Evolutionary conservation across 495 filamentous ascomycete species (phyloP).

Genomic region (Xylaria cubensis): DNA sequence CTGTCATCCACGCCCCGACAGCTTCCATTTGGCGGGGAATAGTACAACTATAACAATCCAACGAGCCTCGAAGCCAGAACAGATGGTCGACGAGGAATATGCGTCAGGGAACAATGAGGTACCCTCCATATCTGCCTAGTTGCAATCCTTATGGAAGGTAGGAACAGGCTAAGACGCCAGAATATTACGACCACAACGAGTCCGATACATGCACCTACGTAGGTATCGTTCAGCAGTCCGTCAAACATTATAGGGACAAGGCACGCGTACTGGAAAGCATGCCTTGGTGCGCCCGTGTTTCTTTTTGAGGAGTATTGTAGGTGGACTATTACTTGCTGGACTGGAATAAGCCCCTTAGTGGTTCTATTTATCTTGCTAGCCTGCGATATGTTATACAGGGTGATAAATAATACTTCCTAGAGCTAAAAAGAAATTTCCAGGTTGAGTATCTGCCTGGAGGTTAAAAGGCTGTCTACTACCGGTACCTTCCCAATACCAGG

Average conservation of each 20-base stretch:
- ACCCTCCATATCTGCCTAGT: neutral
- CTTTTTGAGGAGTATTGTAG: too few species aligned
- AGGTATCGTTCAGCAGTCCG: neutral
- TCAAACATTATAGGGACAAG: neutral
- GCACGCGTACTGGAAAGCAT: neutral
- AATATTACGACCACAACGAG: neutral
- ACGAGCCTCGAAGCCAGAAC: neutral
- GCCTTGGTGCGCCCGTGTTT: too few species aligned
- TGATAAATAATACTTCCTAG: too few species aligned
- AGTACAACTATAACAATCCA: neutral
- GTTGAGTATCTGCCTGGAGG: too few species aligned
- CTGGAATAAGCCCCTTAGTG: too few species aligned
- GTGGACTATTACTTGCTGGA: too few species aligned
- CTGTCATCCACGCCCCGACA: conserved; percentile 1
- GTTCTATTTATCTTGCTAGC: too few species aligned
- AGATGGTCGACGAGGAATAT: neutral
- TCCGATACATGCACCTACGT: neutral
- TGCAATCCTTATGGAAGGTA: neutral
- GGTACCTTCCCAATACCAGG: too few species aligned
- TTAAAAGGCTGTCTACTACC: too few species aligned
- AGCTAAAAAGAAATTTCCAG: too few species aligned
- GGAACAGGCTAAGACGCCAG: neutral
- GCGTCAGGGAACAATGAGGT: neutral
- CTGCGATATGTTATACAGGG: too few species aligned
- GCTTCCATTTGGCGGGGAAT: neutral